Conservation (phyloP, 371 early-diverging fungal genomes). For the Parasitella parasitica region DNA sequence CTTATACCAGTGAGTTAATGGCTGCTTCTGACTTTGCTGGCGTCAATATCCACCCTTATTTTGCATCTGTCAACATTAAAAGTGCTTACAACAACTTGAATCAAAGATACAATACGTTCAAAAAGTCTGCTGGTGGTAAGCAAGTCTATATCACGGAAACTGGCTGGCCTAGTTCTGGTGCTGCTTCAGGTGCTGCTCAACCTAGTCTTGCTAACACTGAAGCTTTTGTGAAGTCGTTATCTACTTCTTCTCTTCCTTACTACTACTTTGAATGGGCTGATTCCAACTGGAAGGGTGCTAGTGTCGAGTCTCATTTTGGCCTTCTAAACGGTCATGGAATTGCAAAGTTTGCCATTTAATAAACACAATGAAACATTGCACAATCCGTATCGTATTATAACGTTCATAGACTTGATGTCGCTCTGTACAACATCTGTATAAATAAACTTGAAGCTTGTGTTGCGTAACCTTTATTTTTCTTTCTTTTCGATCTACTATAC, state of each 20-base stretch:
- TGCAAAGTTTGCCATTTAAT: constrained; percentile 16
- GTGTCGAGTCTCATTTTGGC: constrained; percentile 66
- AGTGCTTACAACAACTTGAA: constrained; percentile 33
- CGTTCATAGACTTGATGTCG: constrained; percentile 1
- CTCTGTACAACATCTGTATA: constrained; percentile 6
- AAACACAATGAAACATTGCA: not conserved
- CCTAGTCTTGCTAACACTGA: constrained; percentile 48
- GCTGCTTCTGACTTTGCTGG: constrained; percentile 45
- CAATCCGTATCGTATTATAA: not conserved
- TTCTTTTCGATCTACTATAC: constrained; percentile 1
- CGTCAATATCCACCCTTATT: constrained; percentile 63
- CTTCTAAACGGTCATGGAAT: constrained; percentile 33
- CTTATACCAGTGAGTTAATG: constrained; percentile 34
- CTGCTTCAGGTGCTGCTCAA: constrained; percentile 40
- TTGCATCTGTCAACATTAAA: constrained; percentile 31
- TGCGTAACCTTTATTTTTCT: not conserved
- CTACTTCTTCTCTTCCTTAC: constrained; percentile 46
- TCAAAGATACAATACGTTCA: constrained; percentile 40
- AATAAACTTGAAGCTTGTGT: not conserved
- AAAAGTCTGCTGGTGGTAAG: constrained; percentile 44
- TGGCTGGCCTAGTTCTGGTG: constrained; percentile 70
- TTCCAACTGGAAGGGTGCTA: constrained; percentile 56
- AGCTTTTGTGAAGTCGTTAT: constrained; percentile 42
- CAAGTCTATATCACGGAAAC: constrained; percentile 58
- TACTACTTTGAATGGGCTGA: constrained; percentile 65